Percentiles rank a stretch among this genome's conserved stretches.
These are phyloP conservation scores for Brasenia schreberi DNA, from an alignment of 164 flowering plant genomes.

Conservation along the genomic window DNA sequence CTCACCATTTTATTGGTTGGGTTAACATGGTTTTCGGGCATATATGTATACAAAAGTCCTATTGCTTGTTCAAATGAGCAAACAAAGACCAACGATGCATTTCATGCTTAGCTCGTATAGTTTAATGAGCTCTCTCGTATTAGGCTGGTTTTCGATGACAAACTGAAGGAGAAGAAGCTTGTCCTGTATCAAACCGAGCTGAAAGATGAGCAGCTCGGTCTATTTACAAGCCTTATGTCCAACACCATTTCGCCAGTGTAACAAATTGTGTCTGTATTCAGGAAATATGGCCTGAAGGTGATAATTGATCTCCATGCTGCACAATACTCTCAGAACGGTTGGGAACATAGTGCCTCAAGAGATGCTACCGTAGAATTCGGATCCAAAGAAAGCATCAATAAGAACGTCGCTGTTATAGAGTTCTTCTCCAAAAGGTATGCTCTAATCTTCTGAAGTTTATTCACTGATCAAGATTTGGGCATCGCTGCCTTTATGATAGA, in stretches of 20 bases:
- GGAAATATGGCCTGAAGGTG: conserved; percentile 24
- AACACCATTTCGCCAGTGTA: no score
- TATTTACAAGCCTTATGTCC: no score
- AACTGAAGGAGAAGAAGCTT: neutral
- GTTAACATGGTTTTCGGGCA: no score
- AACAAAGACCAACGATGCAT: neutral
- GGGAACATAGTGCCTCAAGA: neutral
- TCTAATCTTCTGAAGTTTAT: neutral
- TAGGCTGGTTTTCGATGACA: neutral
- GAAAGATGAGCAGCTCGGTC: neutral
- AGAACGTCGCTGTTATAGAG: neutral
- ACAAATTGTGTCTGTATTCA: conserved; percentile 3
- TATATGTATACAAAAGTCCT: no score
- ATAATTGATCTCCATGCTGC: conserved; percentile 63
- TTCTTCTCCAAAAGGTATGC: neutral
- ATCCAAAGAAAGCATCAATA: neutral
- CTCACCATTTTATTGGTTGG: no score
- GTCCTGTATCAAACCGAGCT: neutral
- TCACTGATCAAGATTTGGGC: no score
- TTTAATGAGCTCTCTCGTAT: neutral
- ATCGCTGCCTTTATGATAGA: no score
- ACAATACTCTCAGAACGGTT: conserved; percentile 25
- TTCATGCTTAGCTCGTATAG: neutral
- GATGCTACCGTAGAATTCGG: neutral
- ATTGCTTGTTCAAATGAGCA: no score